Base-by-base conservation (phyloP, 1,139 yeast species). In the Candida sp. region DNA sequence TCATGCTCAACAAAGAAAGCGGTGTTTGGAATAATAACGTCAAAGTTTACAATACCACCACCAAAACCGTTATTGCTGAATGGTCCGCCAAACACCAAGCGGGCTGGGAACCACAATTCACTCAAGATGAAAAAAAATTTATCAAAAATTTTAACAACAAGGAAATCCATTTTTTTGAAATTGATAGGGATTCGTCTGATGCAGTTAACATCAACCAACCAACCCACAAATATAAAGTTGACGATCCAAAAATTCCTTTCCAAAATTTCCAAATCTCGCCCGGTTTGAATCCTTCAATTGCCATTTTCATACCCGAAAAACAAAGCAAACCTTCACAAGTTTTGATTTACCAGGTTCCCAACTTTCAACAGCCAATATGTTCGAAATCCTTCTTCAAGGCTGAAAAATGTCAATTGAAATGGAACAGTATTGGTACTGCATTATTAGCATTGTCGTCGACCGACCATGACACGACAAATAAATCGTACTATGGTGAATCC, bases 371-470 rank as follows among this genome's bases (percentile, higher is more conserved):
- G 54, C 93, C 97, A 25, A 84, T 89, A 40, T 85, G 96, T 43
- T 82, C 84, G 49, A 93, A 93, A 64, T 82, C 88, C 46, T 89
- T 95, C 58, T 93, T 93, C 79, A 91, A 91, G 70, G 98, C 98
- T 38, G 99, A 95, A 61, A 81, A 86, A 55, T 95, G 97, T 64
- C 85, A 81, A 55, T 79, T 93, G 71, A 85, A 82, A 63, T 95
- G 99, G 99, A 95, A 95, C 65, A 77, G 83, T 37, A 76, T 90
- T 52, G 99, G 99, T 45, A 95, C 98, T 49, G 96, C 98, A 8
- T 75, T 93, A 52, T 73, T 95, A 58, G 97, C 96, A 45, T 78
- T 91, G 56, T 96, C 97, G 7, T 87, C 95, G 42, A 93, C 98
- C 22, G 99, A 93, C 66, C 96, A 93, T 55, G 99, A 95, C 68